Evolutionary conservation across 2,329 filamentous ascomycete species (phyloP).

Genomic region (Dichotomopilus funicola): DNA sequence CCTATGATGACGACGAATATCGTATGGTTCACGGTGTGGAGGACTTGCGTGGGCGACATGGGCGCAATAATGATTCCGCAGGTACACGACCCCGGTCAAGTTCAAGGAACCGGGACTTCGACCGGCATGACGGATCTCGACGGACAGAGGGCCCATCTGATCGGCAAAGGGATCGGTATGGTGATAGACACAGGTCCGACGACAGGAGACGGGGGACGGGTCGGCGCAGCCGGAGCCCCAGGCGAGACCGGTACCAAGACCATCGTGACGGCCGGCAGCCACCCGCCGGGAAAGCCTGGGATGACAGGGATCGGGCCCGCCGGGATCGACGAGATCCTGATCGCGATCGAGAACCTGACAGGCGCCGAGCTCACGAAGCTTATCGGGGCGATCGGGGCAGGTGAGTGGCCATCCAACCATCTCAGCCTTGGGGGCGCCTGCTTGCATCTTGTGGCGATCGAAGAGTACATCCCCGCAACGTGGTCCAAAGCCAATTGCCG

Average conservation of each 20-base stretch:
- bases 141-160: conserved; percentile 5
- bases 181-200: conserved; percentile 6
- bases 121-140: not conserved
- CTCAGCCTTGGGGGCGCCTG: not conserved
- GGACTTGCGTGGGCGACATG: conserved; percentile 51
- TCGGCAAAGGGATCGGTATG: conserved; percentile 9
- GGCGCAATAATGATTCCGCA: conserved; percentile 32
- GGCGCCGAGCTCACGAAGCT: conserved; percentile 29
- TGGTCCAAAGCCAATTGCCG: not conserved
- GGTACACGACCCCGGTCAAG: conserved; percentile 8
- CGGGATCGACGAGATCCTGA: conserved; percentile 33
- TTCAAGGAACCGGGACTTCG: not conserved
- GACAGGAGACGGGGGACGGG: conserved; percentile 14
- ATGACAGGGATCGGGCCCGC: conserved; percentile 21
- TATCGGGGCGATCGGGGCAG: conserved; percentile 19
- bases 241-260: conserved; percentile 23
- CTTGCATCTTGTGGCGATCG: not conserved
- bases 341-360: conserved; percentile 26
- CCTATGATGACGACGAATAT: conserved; percentile 47
- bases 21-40: conserved; percentile 76
- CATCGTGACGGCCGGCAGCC: conserved; percentile 26
- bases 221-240: conserved; percentile 35
- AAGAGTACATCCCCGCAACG: not conserved
- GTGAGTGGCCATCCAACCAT: not conserved
- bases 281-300: conserved; percentile 22